Conservation (phyloP, 179 eudicot species). For the Silene vulgaris region DNA sequence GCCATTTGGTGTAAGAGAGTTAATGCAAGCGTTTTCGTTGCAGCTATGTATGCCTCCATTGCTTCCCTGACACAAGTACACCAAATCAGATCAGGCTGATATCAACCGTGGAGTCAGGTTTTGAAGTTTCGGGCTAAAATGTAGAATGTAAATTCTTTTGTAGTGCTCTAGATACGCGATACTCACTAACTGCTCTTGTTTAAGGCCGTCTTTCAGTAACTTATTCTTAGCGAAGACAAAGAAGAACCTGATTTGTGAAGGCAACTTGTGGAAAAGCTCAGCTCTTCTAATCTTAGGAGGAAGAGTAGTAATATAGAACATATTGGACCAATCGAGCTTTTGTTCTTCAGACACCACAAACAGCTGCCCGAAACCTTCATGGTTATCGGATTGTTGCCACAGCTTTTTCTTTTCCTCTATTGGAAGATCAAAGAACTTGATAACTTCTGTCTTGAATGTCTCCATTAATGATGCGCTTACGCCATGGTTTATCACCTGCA, state of each 20-base stretch:
- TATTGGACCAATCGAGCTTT: conserved; percentile 43
- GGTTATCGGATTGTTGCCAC: conserved; percentile 30
- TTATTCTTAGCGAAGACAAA: neutral
- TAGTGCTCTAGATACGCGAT: too few relatives aligned
- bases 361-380: conserved; percentile 55
- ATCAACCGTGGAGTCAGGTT: too few relatives aligned
- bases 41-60: conserved; percentile 36
- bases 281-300: conserved; percentile 16
- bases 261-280: conserved; percentile 24
- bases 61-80: conserved; percentile 24
- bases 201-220: too few relatives aligned
- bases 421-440: conserved; percentile 40
- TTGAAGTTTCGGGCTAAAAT: too few relatives aligned
- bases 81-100: neutral
- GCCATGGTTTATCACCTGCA: conserved; percentile 61
- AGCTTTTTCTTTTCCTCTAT: conserved; percentile 43
- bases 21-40: conserved; percentile 35
- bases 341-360: conserved; percentile 39
- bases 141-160: too few relatives aligned
- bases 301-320: conserved; percentile 30
- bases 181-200: too few relatives aligned
- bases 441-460: conserved; percentile 35
- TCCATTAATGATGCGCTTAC: conserved; percentile 39
- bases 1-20: conserved; percentile 34
- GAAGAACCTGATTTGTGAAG: conserved; percentile 19